These are phyloP conservation scores for Flueggea neowawraea DNA, from an alignment of 441 rosid genomes.

Conservation along the genomic window DNA sequence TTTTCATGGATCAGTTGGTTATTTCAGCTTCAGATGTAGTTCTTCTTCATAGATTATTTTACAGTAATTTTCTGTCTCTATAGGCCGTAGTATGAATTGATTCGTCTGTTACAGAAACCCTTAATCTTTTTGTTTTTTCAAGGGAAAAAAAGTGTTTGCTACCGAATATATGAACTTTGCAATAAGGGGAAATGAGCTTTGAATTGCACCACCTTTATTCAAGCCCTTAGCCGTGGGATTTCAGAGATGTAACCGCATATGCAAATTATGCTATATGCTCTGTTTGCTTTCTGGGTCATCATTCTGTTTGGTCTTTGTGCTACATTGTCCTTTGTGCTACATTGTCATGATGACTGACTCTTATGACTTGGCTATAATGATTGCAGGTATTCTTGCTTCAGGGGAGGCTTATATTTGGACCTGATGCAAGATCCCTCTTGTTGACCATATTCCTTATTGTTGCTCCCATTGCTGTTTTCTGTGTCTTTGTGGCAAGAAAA, in stretches of 20 bases:
- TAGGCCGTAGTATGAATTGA: not conserved
- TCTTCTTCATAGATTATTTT: too few relatives aligned
- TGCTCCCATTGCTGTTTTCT: constrained; percentile 67
- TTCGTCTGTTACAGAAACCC: not conserved
- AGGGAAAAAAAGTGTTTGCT: too few relatives aligned
- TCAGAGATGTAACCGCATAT: not conserved
- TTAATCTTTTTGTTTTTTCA: too few relatives aligned
- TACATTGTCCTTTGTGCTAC: too few relatives aligned
- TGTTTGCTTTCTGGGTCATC: too few relatives aligned
- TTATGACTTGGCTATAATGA: constrained; percentile 6
- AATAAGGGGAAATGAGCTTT: constrained; percentile 1
- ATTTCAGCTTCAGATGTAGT: too few relatives aligned
- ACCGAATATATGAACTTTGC: not conserved
- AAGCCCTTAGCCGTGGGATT: not conserved
- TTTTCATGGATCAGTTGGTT: not conserved
- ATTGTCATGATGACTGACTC: constrained; percentile 6
- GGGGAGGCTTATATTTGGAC: constrained; percentile 95
- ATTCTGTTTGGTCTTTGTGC: not conserved
- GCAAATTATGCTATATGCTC: too few relatives aligned
- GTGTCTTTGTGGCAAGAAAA: constrained; percentile 65
- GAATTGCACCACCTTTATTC: not conserved
- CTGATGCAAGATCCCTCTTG: constrained; percentile 78
- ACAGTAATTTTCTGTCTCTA: too few relatives aligned
- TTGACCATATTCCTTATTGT: constrained; percentile 67
- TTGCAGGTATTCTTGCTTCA: constrained; percentile 66